A percentile compares a stretch with the other conserved stretches of the same genome.
Evolutionary conservation across 306 rosid species (phyloP).

Genomic region (Calophaca sinica): DNA sequence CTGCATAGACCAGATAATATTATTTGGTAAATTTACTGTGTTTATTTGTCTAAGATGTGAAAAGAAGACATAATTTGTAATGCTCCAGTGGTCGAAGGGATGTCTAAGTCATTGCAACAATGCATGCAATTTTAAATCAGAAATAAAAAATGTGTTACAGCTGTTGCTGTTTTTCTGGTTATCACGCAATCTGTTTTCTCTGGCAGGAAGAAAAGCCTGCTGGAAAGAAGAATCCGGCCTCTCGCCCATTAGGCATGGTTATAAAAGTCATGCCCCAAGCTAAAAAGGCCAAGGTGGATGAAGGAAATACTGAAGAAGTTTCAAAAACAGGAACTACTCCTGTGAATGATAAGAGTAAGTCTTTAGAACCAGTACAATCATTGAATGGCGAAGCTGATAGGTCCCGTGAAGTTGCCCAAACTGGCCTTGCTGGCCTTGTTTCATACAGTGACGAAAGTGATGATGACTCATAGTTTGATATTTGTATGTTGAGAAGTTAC

Average conservation of each 20-base stretch:
- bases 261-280: slow-evolving; percentile 82
- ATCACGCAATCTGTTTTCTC: slow-evolving; percentile 26
- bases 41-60: neutral
- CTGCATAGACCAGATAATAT: too few species aligned
- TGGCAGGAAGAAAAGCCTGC: slow-evolving; percentile 70
- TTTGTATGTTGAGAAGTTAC: neutral
- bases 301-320: slow-evolving; percentile 49
- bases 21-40: too few species aligned
- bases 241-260: slow-evolving; percentile 64
- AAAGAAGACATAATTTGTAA: slow-evolving; percentile 17
- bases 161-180: slow-evolving; percentile 19
- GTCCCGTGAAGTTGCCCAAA: slow-evolving; percentile 48
- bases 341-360: slow-evolving; percentile 41
- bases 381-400: slow-evolving; percentile 47
- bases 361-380: slow-evolving; percentile 44
- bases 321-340: slow-evolving; percentile 35
- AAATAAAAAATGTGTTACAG: slow-evolving; percentile 6
- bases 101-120: slow-evolving; percentile 7
- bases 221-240: slow-evolving; percentile 61
- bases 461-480: slow-evolving; percentile 54
- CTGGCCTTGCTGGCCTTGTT: slow-evolving; percentile 69
- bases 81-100: slow-evolving; percentile 1
- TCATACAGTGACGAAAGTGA: slow-evolving; percentile 94
- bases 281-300: slow-evolving; percentile 74
- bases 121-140: slow-evolving; percentile 2